phyloP scores from a whole-genome alignment of 2,329 filamentous ascomycete species.

The Colletotrichum tropicale region DNA sequence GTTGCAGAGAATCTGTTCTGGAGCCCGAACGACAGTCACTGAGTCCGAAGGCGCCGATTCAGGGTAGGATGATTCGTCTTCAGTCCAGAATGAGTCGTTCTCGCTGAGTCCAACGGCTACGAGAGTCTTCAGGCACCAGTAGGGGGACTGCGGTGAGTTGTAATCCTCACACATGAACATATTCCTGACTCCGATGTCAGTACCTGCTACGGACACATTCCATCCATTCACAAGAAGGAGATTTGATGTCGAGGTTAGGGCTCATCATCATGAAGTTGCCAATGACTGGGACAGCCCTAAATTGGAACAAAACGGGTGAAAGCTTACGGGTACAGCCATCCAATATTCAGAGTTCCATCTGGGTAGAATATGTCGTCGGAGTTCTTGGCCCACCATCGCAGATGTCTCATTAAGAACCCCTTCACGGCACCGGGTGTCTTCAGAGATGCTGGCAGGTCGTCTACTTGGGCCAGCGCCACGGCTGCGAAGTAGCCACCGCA shows the following conservation, averaged over 20 bases:
- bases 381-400: conserved; percentile 52
- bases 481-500: conserved; percentile 54
- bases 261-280: neutral
- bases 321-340: conserved; percentile 34
- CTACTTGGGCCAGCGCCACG: conserved; percentile 43
- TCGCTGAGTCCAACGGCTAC: conserved; percentile 40
- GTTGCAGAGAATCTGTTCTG: conserved; percentile 51
- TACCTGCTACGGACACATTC: neutral
- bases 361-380: conserved; percentile 48
- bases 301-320: neutral
- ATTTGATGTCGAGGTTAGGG: rapidly evolving
- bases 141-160: conserved; percentile 60
- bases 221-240: rapidly evolving
- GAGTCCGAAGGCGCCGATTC: neutral
- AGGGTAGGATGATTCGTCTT: conserved; percentile 36
- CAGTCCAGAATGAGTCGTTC: conserved; percentile 49
- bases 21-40: conserved; percentile 20
- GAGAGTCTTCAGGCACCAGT: conserved; percentile 59
- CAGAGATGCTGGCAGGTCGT: conserved; percentile 38
- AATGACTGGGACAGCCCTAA: neutral
- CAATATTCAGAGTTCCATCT: conserved; percentile 56
- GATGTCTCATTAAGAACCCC: conserved; percentile 52
- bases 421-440: conserved; percentile 44
- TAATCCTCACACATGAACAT: conserved; percentile 62
- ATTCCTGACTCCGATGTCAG: conserved; percentile 31